phyloP scores from a whole-genome alignment of 2,329 filamentous ascomycete genomes.

The Trichophyton simii region DNA sequence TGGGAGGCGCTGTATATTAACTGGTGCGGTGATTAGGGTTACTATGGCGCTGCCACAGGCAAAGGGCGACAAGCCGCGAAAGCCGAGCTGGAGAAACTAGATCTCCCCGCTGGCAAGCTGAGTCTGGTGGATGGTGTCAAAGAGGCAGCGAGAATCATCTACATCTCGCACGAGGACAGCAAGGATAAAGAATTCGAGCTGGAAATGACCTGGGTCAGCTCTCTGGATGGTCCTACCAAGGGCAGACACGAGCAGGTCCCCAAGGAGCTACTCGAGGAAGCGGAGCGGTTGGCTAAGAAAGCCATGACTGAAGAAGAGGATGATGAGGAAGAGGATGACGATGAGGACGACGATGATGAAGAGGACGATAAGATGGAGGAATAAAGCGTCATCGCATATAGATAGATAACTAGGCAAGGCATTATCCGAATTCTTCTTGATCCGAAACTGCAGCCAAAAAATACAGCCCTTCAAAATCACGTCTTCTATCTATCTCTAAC shows the following conservation, averaged over 20 bases:
- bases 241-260: conserved; percentile 89
- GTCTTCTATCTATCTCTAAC: neutral
- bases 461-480: no score
- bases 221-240: conserved; percentile 71
- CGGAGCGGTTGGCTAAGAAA: conserved; percentile 84
- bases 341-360: conserved; percentile 56
- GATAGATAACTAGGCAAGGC: neutral
- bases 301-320: conserved; percentile 75
- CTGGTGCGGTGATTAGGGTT: conserved; percentile 45
- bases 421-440: no score
- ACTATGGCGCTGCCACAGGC: conserved; percentile 93
- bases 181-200: conserved; percentile 99
- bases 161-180: conserved; percentile 94
- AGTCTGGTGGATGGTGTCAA: conserved; percentile 81
- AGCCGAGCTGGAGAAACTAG: conserved; percentile 95
- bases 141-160: conserved; percentile 93
- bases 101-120: conserved; percentile 64
- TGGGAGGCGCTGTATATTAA: conserved; percentile 15
- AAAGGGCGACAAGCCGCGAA: conserved; percentile 96
- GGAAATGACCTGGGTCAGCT: conserved; percentile 97
- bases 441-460: no score
- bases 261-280: conserved; percentile 78
- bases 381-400: conserved; percentile 30
- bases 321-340: conserved; percentile 53
- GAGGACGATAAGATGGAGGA: conserved; percentile 80